These are phyloP conservation scores for Polymyxa betae DNA, from an alignment of 208 protist genomes.

Conservation along the genomic window DNA sequence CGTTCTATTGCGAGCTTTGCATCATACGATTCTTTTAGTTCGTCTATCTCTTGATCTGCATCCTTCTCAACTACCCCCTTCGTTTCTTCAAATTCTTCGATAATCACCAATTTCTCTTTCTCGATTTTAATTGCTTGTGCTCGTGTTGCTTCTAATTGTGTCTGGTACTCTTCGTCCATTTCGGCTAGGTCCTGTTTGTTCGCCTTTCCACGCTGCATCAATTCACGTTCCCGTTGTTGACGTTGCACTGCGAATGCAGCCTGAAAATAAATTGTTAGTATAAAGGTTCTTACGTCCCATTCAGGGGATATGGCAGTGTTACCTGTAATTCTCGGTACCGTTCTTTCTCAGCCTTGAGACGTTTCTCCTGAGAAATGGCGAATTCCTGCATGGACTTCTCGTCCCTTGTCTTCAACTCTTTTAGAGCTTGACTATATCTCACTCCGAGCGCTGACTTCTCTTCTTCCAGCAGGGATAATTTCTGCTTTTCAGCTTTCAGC, in stretches of 20 bases:
- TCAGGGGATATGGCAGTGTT: no score
- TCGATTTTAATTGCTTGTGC: neutral
- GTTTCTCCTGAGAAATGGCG: conserved; percentile 85
- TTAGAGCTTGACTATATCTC: conserved; percentile 73
- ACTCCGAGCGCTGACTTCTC: conserved; percentile 62
- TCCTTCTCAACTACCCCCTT: conserved; percentile 75
- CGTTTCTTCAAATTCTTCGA: conserved; percentile 77
- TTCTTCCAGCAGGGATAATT: conserved; percentile 58
- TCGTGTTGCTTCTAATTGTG: neutral
- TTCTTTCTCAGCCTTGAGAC: conserved; percentile 82
- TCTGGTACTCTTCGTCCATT: neutral
- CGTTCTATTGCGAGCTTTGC: conserved; percentile 10
- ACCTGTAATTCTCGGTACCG: conserved; percentile 69
- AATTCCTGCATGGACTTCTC: conserved; percentile 72
- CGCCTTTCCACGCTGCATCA: neutral
- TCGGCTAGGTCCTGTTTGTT: neutral
- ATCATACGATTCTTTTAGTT: conserved; percentile 56
- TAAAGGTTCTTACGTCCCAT: no score
- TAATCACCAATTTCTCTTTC: conserved; percentile 75
- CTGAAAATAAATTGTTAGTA: no score
- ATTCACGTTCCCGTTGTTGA: neutral
- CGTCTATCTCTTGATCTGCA: conserved; percentile 72
- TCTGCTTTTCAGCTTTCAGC: conserved; percentile 59
- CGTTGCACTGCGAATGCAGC: neutral
- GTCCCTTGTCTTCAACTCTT: conserved; percentile 79